Conservation (phyloP, 768 basidiomycete species). For the Sistotremastrum suecicum region DNA sequence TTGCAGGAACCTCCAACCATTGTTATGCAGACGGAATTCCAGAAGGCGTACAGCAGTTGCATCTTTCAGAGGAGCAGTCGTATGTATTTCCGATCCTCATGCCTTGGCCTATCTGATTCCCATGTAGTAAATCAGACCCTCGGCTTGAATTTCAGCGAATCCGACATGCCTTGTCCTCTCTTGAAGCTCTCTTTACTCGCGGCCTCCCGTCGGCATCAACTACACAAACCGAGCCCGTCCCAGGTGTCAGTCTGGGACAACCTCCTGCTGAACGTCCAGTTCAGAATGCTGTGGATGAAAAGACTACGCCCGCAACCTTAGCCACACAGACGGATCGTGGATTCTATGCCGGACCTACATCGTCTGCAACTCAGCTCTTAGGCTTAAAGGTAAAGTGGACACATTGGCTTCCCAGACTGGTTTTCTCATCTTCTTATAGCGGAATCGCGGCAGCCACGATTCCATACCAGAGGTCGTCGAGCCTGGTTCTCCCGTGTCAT, state of each 20-base stretch:
- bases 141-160: conserved; percentile 53
- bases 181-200: conserved; percentile 28
- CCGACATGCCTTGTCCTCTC: conserved; percentile 51
- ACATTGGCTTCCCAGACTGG: too few relatives aligned
- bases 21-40: conserved; percentile 64
- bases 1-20: conserved; percentile 57
- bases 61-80: conserved; percentile 3
- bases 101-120: conserved; percentile 5
- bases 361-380: conserved; percentile 49
- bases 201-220: too few relatives aligned
- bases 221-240: too few relatives aligned
- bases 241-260: too few relatives aligned
- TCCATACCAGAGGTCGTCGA: not conserved
- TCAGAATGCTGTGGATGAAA: conserved; percentile 21
- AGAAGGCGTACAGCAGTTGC: conserved; percentile 42
- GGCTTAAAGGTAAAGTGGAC: too few relatives aligned
- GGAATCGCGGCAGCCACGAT: not conserved
- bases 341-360: conserved; percentile 69
- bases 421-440: not conserved
- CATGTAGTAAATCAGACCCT: conserved; percentile 26
- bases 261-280: too few relatives aligned
- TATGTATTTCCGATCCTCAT: conserved; percentile 7
- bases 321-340: conserved; percentile 49
- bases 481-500: not conserved
- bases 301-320: conserved; percentile 46